These are phyloP conservation scores for Komagataea norvegica DNA, from an alignment of 1,139 yeast species.

Conservation along the genomic window DNA sequence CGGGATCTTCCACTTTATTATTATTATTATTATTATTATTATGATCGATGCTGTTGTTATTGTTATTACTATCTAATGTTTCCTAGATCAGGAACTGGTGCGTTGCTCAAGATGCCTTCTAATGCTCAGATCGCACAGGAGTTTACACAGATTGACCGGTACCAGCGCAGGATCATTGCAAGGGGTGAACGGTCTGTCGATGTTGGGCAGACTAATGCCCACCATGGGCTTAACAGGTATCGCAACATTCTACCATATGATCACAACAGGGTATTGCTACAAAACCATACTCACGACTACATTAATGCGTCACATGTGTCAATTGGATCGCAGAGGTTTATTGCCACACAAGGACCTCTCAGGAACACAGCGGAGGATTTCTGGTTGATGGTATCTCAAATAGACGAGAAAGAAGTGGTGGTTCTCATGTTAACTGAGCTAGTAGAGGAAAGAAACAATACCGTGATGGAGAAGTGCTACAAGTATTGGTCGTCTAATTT, in stretches of 20 bases:
- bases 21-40: too few relatives aligned
- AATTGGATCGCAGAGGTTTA: constrained; percentile 33
- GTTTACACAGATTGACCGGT: constrained; percentile 2
- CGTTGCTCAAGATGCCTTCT: too few relatives aligned
- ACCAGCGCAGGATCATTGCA: not conserved
- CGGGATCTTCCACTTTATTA: too few relatives aligned
- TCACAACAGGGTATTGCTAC: constrained; percentile 44
- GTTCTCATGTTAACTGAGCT: constrained; percentile 88
- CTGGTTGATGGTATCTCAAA: constrained; percentile 78
- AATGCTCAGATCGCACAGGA: constrained; percentile 1
- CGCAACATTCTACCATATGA: constrained; percentile 58
- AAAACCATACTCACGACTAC: constrained; percentile 32
- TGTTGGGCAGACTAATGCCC: constrained; percentile 25
- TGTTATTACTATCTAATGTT: too few relatives aligned
- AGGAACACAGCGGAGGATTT: constrained; percentile 58
- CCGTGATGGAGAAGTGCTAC: constrained; percentile 50
- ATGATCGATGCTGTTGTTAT: too few relatives aligned
- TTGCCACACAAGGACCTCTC: constrained; percentile 75
- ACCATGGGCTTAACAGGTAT: constrained; percentile 43
- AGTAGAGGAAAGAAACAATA: constrained; percentile 39
- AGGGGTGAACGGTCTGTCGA: constrained; percentile 1
- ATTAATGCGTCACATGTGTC: constrained; percentile 37
- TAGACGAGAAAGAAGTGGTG: constrained; percentile 42
- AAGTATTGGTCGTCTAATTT: constrained; percentile 64
- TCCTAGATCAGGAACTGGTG: too few relatives aligned